Conservation (phyloP, 345 rosid genomes). For the rapeseed (Brassica napus) region Da-Ae NC_063442.1:40770501-40771000, state of each 20-base stretch:
- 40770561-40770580: conserved; percentile 97
- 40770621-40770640: neutral
- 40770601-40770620: conserved; percentile 91
- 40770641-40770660: neutral
- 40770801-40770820: neutral
- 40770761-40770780: conserved; percentile 49
- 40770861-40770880: conserved; percentile 91
- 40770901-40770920: conserved; percentile 13
- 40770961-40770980: neutral
- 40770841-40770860: conserved; percentile 45
- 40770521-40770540: conserved; percentile 93
- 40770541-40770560: conserved; percentile 86
- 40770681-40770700: neutral
- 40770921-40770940: neutral
- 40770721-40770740: conserved; percentile 98
- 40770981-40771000: conserved; percentile 77
- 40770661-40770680: neutral
- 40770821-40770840: neutral
- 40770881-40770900: conserved; percentile 86
- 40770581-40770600: conserved; percentile 92
- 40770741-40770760: conserved; percentile 87
- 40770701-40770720: conserved; percentile 90
- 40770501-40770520: conserved; percentile 97
- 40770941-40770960: neutral
- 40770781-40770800: neutral